Evolutionary conservation across 2,329 filamentous ascomycete species (phyloP).

Genomic region (Ramularia collo-cygni): DNA sequence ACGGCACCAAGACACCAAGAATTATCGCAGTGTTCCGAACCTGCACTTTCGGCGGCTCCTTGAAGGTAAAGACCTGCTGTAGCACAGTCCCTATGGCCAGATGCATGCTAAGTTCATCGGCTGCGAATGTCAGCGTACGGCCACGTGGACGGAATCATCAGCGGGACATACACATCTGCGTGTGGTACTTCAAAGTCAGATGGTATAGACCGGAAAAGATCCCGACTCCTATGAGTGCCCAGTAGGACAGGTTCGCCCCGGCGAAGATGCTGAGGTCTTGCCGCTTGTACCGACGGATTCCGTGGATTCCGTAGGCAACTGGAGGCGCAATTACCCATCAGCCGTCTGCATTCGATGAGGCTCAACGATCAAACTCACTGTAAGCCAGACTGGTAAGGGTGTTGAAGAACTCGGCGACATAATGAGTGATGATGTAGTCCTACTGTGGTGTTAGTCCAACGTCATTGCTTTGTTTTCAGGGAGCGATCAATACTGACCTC

Average conservation of each 20-base stretch:
- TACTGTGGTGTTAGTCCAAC: background rate
- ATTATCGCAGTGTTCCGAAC: slow-evolving; percentile 21
- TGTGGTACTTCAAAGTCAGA: slow-evolving; percentile 22
- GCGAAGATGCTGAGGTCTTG: slow-evolving; percentile 16
- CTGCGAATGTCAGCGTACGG: background rate
- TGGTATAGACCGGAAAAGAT: slow-evolving; percentile 22
- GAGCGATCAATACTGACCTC: slow-evolving; percentile 8
- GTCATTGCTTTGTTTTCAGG: background rate
- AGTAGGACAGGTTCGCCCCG: slow-evolving; percentile 20
- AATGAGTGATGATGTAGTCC: slow-evolving; percentile 21
- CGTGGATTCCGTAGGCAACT: slow-evolving; percentile 23
- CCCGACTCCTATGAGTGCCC: slow-evolving; percentile 22
- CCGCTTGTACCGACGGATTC: slow-evolving; percentile 21
- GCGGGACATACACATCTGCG: slow-evolving; percentile 22
- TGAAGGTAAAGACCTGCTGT: slow-evolving; percentile 21
- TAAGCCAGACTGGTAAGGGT: slow-evolving; percentile 23
- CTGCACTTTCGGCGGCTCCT: slow-evolving; percentile 17
- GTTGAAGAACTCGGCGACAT: slow-evolving; percentile 25
- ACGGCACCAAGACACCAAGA: slow-evolving; percentile 18
- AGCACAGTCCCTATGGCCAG: slow-evolving; percentile 23
- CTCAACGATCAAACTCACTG: too few species aligned
- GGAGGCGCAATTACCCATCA: too few species aligned
- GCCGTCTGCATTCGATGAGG: too few species aligned
- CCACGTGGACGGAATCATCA: too few species aligned
- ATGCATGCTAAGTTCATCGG: slow-evolving; percentile 25